Evolutionary conservation across 768 basidiomycete species (phyloP).

Genomic region (Mycena vulgaris): DNA sequence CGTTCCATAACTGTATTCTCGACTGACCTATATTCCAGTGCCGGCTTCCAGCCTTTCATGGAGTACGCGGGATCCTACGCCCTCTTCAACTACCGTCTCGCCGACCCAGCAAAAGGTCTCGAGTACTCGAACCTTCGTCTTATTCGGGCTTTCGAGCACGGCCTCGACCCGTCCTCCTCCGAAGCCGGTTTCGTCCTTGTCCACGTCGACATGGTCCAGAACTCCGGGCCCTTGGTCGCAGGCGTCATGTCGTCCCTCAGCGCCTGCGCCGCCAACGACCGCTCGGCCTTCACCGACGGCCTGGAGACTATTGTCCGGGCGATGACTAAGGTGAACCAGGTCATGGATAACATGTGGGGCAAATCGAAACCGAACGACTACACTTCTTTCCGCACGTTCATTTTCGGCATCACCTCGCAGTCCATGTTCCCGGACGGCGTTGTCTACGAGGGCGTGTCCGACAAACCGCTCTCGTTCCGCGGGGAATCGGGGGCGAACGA

Average conservation of each 20-base stretch:
- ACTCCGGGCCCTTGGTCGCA: slow-evolving; percentile 45
- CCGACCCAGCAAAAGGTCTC: slow-evolving; percentile 42
- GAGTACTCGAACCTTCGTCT: slow-evolving; percentile 50
- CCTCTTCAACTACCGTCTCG: slow-evolving; percentile 44
- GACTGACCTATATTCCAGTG: slow-evolving; percentile 24
- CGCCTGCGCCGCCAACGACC: slow-evolving; percentile 39
- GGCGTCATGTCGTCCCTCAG: slow-evolving; percentile 43
- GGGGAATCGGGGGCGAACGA: slow-evolving; percentile 52
- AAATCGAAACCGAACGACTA: slow-evolving; percentile 47
- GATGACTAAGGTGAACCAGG: slow-evolving; percentile 35
- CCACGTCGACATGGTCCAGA: slow-evolving; percentile 48
- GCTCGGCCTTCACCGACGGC: slow-evolving; percentile 41
- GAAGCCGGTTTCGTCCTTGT: slow-evolving; percentile 47
- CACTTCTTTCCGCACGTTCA: slow-evolving; percentile 52
- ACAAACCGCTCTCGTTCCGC: slow-evolving; percentile 48
- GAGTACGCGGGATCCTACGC: slow-evolving; percentile 52
- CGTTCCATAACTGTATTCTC: not conserved
- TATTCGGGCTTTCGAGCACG: slow-evolving; percentile 52
- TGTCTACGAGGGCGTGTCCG: slow-evolving; percentile 49
- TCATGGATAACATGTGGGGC: slow-evolving; percentile 48
- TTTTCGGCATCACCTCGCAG: slow-evolving; percentile 50
- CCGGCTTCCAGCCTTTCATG: slow-evolving; percentile 50
- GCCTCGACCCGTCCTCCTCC: slow-evolving; percentile 41
- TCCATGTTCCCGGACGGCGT: slow-evolving; percentile 53
- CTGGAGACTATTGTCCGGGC: slow-evolving; percentile 37